Conservation (phyloP, 345 rosid genomes). For the Cardiospermum halicacabum region DNA sequence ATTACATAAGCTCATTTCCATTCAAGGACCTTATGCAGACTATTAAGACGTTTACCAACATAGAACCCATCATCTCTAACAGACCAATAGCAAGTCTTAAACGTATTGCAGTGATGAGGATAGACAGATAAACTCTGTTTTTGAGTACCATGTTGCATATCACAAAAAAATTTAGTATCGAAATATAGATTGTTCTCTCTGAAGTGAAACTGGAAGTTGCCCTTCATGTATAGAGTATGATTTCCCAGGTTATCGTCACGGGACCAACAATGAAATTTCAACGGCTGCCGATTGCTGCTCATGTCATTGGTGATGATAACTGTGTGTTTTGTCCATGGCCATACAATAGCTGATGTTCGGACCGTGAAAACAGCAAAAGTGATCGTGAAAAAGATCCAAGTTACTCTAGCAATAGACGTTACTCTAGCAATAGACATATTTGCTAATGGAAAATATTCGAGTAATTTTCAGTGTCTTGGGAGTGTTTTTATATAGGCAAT, state of each 20-base stretch:
- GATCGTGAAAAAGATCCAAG: background rate
- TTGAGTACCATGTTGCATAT: background rate
- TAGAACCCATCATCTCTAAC: background rate
- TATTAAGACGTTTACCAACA: background rate
- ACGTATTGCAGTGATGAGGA: background rate
- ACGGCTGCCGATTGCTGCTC: slow-evolving; percentile 1
- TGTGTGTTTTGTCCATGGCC: background rate
- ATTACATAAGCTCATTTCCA: background rate
- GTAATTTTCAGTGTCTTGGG: too few relatives aligned
- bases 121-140: background rate
- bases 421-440: background rate
- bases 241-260: slow-evolving; percentile 3
- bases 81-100: slow-evolving; percentile 1
- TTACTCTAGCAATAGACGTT: too few relatives aligned
- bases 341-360: background rate
- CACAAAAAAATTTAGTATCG: background rate
- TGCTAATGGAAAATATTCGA: too few relatives aligned
- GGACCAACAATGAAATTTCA: slow-evolving; percentile 6
- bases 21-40: background rate
- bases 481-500: too few relatives aligned
- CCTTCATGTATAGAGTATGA: background rate
- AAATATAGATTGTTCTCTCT: background rate
- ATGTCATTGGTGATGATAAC: slow-evolving; percentile 8
- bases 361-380: background rate
- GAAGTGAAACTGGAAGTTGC: background rate